Base-by-base conservation (phyloP, 176 grass and related monocot genomes). In the Zoysia pacifica region DNA sequence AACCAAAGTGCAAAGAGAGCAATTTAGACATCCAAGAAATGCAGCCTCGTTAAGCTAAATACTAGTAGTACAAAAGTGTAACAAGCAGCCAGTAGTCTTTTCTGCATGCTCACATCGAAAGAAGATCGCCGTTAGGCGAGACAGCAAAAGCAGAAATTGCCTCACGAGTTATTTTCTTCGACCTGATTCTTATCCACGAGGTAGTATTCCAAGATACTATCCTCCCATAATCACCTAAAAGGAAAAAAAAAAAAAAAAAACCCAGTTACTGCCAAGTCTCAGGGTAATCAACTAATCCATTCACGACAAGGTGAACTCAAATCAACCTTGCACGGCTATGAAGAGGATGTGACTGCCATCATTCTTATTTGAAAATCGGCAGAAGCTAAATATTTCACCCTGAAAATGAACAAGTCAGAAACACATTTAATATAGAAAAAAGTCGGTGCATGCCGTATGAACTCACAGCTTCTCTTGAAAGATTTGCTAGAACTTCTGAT, bases 301-400 rank as follows among this genome's bases (percentile, higher is more conserved):
- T 75, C 14, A 40, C 74, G 77, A 82, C 9, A 79, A 78, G 19
- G 16, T 72, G 9, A 86, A 85, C 19, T 75, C 44, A 80, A 89
- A 54, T 87, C 63, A 58, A 98, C 96, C 90, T 87, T 95, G 78
- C 88, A 99, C 91, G 55, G 86, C 90, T 48, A 95, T 46, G 73
- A 88, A 99, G 48, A 95, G 86, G 39, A 91, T 43, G 48, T 83
- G 86, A 19, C 79, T 81, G 86, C 54, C 75, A 64, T 76, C 87
- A 19, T 60, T 40, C 55, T 61, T 88, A 42, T 10, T 75, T 49
- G 65, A 99, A 80, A 99, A 95, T 64, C 90, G 89, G 74, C 93
- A 99, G 86, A 91, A 99, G 51, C 88, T 70, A 74, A 99, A 99
- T 86, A 89, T 86, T 89, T 99, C 96, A 62, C 93, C 96, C 96